These are phyloP conservation scores for Fusarium sp. DNA, from an alignment of 2,329 filamentous ascomycete genomes.

Conservation along the genomic window DNA sequence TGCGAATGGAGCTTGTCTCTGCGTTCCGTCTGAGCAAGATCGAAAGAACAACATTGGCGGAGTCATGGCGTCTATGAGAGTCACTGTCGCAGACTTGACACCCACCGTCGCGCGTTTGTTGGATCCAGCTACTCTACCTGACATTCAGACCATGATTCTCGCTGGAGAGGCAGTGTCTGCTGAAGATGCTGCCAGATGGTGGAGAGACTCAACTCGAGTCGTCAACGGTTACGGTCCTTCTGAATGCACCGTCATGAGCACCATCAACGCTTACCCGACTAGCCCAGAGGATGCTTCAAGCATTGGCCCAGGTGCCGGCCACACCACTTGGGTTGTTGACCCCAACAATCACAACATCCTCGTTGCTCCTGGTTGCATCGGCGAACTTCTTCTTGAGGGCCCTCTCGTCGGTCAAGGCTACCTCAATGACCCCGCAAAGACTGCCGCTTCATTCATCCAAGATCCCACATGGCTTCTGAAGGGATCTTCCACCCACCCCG, in stretches of 20 bases:
- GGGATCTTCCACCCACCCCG: background rate
- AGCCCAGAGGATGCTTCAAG: background rate
- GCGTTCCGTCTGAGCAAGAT: conserved; percentile 18
- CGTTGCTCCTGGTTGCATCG: conserved; percentile 43
- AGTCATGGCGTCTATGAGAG: background rate
- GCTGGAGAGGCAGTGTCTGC: conserved; percentile 9
- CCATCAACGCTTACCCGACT: background rate
- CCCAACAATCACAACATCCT: conserved; percentile 35
- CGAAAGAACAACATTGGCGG: conserved; percentile 2
- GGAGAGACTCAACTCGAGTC: background rate
- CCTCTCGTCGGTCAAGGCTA: conserved; percentile 63
- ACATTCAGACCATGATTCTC: conserved; percentile 16
- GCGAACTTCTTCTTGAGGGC: conserved; percentile 60
- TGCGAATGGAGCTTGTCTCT: conserved; percentile 49
- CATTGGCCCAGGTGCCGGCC: conserved; percentile 11
- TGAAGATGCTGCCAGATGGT: conserved; percentile 1
- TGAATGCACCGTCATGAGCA: conserved; percentile 12
- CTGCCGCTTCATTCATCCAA: conserved; percentile 47
- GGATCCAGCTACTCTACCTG: background rate
- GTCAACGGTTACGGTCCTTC: conserved; percentile 17
- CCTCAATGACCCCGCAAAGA: conserved; percentile 50
- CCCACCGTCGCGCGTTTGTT: conserved; percentile 15
- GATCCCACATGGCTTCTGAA: conserved; percentile 52
- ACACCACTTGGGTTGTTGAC: conserved; percentile 40
- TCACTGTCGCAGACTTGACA: conserved; percentile 5